phyloP scores from a whole-genome alignment of 257 asterid genomes.

The Nicotiana sylvestris region DNA sequence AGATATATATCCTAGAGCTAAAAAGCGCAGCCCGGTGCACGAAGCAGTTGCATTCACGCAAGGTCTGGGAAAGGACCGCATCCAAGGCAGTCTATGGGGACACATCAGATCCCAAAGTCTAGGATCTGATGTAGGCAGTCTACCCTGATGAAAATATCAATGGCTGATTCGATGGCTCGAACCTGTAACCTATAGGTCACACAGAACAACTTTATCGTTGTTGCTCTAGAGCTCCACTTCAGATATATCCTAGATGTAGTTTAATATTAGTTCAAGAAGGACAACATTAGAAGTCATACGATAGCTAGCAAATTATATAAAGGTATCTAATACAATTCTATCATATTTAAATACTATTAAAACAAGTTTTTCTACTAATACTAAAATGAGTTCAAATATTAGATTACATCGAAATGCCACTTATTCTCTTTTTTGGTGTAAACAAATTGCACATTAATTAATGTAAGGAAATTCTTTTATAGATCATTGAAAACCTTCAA shows the following conservation, averaged over 20 bases:
- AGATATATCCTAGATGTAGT: neutral
- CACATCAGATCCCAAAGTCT: too few species aligned
- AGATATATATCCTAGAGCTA: too few species aligned
- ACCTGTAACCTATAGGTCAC: too few species aligned
- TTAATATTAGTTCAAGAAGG: neutral
- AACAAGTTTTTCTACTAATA: neutral
- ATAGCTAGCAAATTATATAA: neutral
- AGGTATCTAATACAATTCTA: neutral
- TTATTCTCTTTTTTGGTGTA: neutral
- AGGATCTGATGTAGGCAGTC: too few species aligned
- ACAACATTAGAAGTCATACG: neutral
- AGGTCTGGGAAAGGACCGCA: too few species aligned
- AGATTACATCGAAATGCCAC: neutral
- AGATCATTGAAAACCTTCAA: neutral
- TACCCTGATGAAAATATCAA: too few species aligned
- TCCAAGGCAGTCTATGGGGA: too few species aligned
- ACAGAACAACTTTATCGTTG: too few species aligned
- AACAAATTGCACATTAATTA: neutral
- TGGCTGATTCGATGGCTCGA: too few species aligned
- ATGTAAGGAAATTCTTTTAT: neutral
- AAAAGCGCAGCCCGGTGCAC: accelerated
- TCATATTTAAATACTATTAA: neutral
- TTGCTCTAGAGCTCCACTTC: too few species aligned
- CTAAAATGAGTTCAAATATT: neutral
- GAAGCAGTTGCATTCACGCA: accelerated